Percentiles rank a stretch among this genome's conserved stretches.
Evolutionary conservation across 2,329 filamentous ascomycete species (phyloP).

Genomic region (Xylariomycetidae sp.): DNA sequence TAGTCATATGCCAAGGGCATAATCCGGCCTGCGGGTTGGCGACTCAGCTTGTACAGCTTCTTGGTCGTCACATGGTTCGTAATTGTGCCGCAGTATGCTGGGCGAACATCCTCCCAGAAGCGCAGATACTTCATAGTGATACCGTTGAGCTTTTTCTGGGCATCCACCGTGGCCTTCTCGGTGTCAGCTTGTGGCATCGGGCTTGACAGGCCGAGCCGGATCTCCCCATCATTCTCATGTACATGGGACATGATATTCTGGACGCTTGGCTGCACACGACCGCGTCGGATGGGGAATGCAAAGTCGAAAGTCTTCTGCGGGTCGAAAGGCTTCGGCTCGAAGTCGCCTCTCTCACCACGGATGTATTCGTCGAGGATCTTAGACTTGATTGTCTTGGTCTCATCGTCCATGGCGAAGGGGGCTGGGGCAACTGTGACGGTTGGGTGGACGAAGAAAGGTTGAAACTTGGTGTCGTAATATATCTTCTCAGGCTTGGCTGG

Average conservation of each 20-base stretch:
- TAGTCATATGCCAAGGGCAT: constrained; percentile 73
- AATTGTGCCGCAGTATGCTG: constrained; percentile 67
- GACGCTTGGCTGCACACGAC: constrained; percentile 46
- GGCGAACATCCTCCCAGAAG: constrained; percentile 60
- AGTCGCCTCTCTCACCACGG: constrained; percentile 38
- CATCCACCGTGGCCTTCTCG: constrained; percentile 23
- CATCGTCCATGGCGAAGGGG: constrained; percentile 51
- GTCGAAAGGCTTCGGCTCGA: constrained; percentile 37
- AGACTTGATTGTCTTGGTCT: constrained; percentile 47
- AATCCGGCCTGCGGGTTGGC: constrained; percentile 47
- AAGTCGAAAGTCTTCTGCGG: constrained; percentile 41
- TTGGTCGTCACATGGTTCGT: constrained; percentile 51
- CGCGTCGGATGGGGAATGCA: constrained; percentile 34
- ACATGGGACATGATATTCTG: constrained; percentile 55
- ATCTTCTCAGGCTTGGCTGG: constrained; percentile 28
- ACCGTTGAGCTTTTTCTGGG: constrained; percentile 31
- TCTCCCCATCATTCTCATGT: constrained; percentile 33
- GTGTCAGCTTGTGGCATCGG: constrained; percentile 36
- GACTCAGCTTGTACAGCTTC: constrained; percentile 44
- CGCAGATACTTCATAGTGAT: constrained; percentile 59
- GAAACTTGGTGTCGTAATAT: constrained; percentile 65
- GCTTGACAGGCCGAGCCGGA: constrained; percentile 11
- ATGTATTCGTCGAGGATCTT: constrained; percentile 48
- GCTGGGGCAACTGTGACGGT: constrained; percentile 64
- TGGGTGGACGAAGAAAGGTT: constrained; percentile 73